These are phyloP conservation scores for Exsudoporus frostii DNA, from an alignment of 768 basidiomycete species.

Conservation along the genomic window DNA sequence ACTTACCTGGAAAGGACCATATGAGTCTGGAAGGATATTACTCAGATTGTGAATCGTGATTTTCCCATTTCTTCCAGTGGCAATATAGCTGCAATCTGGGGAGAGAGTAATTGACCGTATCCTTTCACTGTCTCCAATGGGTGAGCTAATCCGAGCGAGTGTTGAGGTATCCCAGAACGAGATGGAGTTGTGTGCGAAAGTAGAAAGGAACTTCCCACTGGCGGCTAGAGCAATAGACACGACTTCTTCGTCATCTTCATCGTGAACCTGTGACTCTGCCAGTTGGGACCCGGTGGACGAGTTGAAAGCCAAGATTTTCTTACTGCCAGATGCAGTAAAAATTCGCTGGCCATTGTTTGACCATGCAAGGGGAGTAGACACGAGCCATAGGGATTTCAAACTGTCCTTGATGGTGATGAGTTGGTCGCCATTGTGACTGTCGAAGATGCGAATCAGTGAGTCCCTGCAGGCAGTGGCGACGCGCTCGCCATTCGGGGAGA, in stretches of 20 bases:
- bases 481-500: not conserved
- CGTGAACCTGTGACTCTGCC: not conserved
- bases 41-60: no score
- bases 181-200: not conserved
- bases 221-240: not conserved
- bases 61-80: not conserved
- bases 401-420: not conserved
- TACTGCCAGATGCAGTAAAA: not conserved
- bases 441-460: not conserved
- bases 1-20: no score
- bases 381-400: fast-evolving
- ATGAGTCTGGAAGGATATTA: no score
- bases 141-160: not conserved
- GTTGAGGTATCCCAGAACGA: not conserved
- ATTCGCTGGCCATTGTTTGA: not conserved
- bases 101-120: constrained; percentile 1
- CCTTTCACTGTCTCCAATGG: not conserved
- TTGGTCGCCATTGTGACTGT: not conserved
- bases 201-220: not conserved
- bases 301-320: not conserved
- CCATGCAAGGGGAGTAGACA: not conserved
- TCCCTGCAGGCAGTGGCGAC: not conserved
- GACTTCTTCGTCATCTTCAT: no score
- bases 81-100: not conserved
- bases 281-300: not conserved